Percentiles rank a stretch among this genome's conserved stretches.
Evolutionary conservation across 2,329 filamentous ascomycete genomes (phyloP).

Genomic region (Stemphylium vesicarium): DNA sequence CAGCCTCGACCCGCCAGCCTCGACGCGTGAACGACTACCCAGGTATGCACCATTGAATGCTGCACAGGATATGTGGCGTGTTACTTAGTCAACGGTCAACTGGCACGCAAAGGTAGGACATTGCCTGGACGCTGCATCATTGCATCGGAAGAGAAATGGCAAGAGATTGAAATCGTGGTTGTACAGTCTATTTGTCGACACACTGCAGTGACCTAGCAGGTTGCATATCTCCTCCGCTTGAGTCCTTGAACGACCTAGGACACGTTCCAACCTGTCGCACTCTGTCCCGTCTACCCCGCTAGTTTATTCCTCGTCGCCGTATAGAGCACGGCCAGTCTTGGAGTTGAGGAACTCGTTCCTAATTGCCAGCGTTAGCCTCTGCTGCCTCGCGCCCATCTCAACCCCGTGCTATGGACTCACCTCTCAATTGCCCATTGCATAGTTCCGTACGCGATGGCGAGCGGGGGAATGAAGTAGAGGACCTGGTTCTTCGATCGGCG

Average conservation of each 20-base stretch:
- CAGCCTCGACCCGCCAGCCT: neutral
- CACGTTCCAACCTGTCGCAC: conserved; percentile 10
- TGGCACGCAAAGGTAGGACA: too few relatives aligned
- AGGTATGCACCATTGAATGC: too few relatives aligned
- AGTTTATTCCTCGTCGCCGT: conserved; percentile 48
- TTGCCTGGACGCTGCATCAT: too few relatives aligned
- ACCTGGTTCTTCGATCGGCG: conserved; percentile 85
- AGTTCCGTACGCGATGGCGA: conserved; percentile 77
- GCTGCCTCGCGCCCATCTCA: neutral
- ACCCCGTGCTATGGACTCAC: conserved; percentile 62
- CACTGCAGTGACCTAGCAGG: conserved; percentile 20
- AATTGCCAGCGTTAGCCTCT: conserved; percentile 6
- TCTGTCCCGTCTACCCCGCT: neutral
- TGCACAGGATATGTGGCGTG: conserved; percentile 38
- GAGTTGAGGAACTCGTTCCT: conserved; percentile 85
- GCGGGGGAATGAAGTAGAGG: conserved; percentile 83
- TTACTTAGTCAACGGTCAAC: too few relatives aligned
- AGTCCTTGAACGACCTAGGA: neutral
- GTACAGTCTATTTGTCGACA: conserved; percentile 32
- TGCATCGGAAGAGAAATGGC: too few relatives aligned
- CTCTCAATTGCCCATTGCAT: conserved; percentile 92
- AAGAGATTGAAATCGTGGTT: conserved; percentile 16
- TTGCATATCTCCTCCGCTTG: conserved; percentile 9
- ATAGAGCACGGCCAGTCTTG: conserved; percentile 70
- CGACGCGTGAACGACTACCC: neutral